Base-by-base conservation (phyloP, 2,329 filamentous ascomycete species). In the Magnaporthales sp. region DNA sequence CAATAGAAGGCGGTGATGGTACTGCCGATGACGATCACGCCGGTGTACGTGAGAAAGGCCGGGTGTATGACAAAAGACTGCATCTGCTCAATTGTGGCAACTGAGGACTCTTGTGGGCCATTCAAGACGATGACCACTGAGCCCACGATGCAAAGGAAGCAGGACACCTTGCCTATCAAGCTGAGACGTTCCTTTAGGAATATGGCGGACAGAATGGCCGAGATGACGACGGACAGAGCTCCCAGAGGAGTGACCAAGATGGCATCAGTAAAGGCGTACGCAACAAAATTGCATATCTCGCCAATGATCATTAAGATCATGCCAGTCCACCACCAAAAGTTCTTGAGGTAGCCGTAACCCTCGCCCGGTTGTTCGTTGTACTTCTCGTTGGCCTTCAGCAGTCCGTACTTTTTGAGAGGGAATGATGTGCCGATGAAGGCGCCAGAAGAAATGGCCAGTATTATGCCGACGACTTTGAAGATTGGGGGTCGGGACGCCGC, bases 241-340 rank as follows among this genome's bases (percentile, higher is more conserved):
- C 94, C 94, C 66, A 98, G 82, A 4, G 94, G 93, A 0, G 94
- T 97, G 66, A 98, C 94, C 70, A 98, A 81, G 72, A 98, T 97
- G 68, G 94, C 94, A 77, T 98, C 95, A 69, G 95, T 95, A 73
- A 98, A 98, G 67, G 93, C 92, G 75, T 98, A 98, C 66, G 95
- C 95, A 75, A 94, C 92, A 76, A 98, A 96, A 79, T 99, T 99
- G 86, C 92, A 96, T 67, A 97, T 87, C 78, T 99, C 95, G 71
- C 95, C 95, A 60, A 98, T 73, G 72, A 98, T 97, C 95, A 99
- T 98, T 68, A 98, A 84, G 0, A 82, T 93, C 95, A 99, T 98
- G 72, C 95, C 95, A 1, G 81, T 78, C 95, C 95, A 99, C 95
- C 95, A 99, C 81, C 86, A 97, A 24, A 83, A 83, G 74, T 98